Evolutionary conservation across 805 yeast genomes (phyloP), one percentile per base, ranked within the genome.

Genomic region (Saturnispora halmiae): DNA sequence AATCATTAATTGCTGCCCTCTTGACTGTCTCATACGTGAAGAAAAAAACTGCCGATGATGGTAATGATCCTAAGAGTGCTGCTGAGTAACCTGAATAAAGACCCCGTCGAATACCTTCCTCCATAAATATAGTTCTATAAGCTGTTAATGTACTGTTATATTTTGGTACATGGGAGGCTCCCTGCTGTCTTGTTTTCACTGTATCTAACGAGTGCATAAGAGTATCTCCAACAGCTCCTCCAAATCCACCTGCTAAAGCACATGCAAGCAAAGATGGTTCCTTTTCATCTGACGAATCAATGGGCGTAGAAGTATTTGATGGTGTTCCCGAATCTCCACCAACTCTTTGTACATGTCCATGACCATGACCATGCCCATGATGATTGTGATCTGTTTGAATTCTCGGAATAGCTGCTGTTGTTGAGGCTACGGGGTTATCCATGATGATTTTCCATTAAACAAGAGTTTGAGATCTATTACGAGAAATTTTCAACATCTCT

Each of bases 201-300:
- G 98, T 92, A 56, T 92, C 99, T 27, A 92, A 63, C 0, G 97
- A 88, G 61, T 92, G 96, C 96, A 92, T 92, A 24, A 76, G 64
- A 1, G 92, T 72, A 54, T 90, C 98, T 11, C 96, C 97, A 29
- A 88, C 74, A 41, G 84, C 79, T 1, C 97, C 98, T 6, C 98
- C 98, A 36, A 90, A 62, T 1, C 95, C 96, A 31, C 98, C 98
- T 0, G 96, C 95, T 30, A 87, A 41, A 68, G 86, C 68, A 55
- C 86, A 75, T 53, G 73, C 69, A 46, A 72, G 34, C 19, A 81
- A 59, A 5, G 82, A 72, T 0, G 76, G 65, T 6, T 36, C 28
- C 20, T 14, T 30, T 21, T 29, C 41, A 28, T 15, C 19, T 7
- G 15, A 14, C 4, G 26, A 11, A 6, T 29, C 38, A 3, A 31